A percentile compares a stretch with the other conserved stretches of the same genome.
Evolutionary conservation across 257 asterid species (phyloP).

Genomic region (Primulina tabacum): DNA sequence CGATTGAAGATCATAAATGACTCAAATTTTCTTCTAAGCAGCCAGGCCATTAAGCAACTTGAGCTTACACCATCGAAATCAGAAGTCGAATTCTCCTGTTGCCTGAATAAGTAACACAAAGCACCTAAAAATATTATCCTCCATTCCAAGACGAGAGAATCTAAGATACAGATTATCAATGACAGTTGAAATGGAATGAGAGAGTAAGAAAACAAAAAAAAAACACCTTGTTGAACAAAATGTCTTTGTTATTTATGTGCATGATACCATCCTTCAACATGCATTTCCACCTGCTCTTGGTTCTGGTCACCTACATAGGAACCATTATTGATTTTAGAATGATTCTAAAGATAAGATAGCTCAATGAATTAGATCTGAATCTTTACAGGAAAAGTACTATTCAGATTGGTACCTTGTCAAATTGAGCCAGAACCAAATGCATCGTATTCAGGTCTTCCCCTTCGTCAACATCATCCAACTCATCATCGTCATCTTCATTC

Average conservation of each 20-base stretch:
- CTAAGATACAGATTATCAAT: too few relatives aligned
- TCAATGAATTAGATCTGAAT: constrained; percentile 2
- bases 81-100: not conserved
- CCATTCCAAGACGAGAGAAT: not conserved
- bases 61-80: not conserved
- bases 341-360: not conserved
- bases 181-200: not conserved
- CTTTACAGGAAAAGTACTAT: not conserved
- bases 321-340: constrained; percentile 10
- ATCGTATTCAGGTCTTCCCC: constrained; percentile 81
- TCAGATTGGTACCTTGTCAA: constrained; percentile 62
- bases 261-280: constrained; percentile 87
- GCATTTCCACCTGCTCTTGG: constrained; percentile 99
- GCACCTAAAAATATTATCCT: too few relatives aligned
- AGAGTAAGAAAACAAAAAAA: not conserved
- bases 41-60: not conserved
- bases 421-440: constrained; percentile 91
- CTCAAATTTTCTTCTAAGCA: not conserved
- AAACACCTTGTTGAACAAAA: constrained; percentile 69
- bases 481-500: constrained; percentile 94
- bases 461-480: constrained; percentile 77
- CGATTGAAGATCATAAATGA: not conserved
- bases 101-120: not conserved
- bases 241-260: constrained; percentile 91
- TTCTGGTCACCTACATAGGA: constrained; percentile 70